Conservation (phyloP, 2,329 filamentous ascomycete genomes). For the Fusarium devonianum region DNA sequence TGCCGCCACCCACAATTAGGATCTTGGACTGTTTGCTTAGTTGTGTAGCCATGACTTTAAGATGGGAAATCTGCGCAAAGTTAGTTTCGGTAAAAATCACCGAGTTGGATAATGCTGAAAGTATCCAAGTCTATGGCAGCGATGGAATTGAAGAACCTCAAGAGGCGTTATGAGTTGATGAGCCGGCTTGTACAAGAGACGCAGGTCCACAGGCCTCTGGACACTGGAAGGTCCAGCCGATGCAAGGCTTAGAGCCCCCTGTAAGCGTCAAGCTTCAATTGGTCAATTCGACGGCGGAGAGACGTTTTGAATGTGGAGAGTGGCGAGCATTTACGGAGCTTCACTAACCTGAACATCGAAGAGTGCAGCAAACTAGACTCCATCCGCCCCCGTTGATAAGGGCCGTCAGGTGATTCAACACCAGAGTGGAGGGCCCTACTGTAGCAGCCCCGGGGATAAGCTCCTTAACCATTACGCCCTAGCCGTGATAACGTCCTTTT, state of each 20-base stretch:
- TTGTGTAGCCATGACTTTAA: slow-evolving; percentile 2
- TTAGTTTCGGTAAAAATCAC: not conserved
- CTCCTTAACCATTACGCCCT: not conserved
- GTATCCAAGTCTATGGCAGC: no score
- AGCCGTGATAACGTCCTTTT: not conserved
- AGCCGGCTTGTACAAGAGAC: not conserved
- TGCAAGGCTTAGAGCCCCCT: not conserved
- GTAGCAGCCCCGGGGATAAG: slow-evolving; percentile 10
- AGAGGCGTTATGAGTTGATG: no score
- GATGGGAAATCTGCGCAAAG: not conserved
- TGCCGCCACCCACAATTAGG: slow-evolving; percentile 31
- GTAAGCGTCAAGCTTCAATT: not conserved
- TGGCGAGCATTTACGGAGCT: not conserved
- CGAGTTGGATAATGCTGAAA: not conserved
- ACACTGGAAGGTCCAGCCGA: slow-evolving; percentile 31
- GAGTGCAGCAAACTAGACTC: no score
- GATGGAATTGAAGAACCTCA: no score
- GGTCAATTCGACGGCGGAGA: no score
- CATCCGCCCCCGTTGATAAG: not conserved
- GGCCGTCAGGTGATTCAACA: slow-evolving; percentile 17
- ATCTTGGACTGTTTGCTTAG: slow-evolving; percentile 22
- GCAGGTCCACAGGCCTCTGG: not conserved
- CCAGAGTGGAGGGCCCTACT: slow-evolving; percentile 3
- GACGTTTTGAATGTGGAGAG: not conserved
- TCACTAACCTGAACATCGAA: no score